Base-by-base conservation (phyloP, 768 basidiomycete species). In the Boletus subparvulus region DNA sequence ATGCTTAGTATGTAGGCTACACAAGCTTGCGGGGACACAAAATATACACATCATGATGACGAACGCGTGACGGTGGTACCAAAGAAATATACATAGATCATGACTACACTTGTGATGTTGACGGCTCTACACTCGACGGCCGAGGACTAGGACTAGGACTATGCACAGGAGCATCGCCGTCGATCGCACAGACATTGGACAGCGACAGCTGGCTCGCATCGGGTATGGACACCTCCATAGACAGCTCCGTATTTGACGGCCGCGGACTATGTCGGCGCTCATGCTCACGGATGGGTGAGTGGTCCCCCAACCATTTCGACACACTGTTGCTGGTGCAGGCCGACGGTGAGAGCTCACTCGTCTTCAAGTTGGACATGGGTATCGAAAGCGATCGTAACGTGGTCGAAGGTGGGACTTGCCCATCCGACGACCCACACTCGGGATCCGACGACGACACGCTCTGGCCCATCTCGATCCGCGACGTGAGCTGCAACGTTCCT, bases 401-500 rank as follows among this genome's bases (percentile, higher is more conserved):
- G 33, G 33, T 17, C 0, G n/a, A 32, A 9, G 35, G 14, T 12
- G 5, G 19, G 6, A 48, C 35, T 4, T 14, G 6, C 43, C n/a
- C 37, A 12, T 41, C 42, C 8, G 47, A 43, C 16, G 50, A 48
- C 37, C 40, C 36, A 42, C n/a, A 30, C 12, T 19, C n/a, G 17
- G 48, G 51, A 21, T 52, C 51, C 41, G 47, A 2, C 12, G 50
- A 50, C 30, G 21, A 45, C 21, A 2, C 21, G 55, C 36, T 39
- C 43, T 54, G 39, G 21, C 55, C 58, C 35, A 59, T 55, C 28
- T 66, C 61, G 32, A 64, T 58, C n/a, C 42, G 55, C 33, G 65
- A 58, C 11, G 65, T 67, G 51, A 67, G 49, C 28, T 65, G 54
- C 3, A 56, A 11, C 10, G 45, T 51, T 17, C 49, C 49, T 24